Evolutionary conservation across 2,329 filamentous ascomycete genomes (phyloP), one percentile per base, ranked within the genome.

Genomic region (Paracoccidioides lutzii): DNA sequence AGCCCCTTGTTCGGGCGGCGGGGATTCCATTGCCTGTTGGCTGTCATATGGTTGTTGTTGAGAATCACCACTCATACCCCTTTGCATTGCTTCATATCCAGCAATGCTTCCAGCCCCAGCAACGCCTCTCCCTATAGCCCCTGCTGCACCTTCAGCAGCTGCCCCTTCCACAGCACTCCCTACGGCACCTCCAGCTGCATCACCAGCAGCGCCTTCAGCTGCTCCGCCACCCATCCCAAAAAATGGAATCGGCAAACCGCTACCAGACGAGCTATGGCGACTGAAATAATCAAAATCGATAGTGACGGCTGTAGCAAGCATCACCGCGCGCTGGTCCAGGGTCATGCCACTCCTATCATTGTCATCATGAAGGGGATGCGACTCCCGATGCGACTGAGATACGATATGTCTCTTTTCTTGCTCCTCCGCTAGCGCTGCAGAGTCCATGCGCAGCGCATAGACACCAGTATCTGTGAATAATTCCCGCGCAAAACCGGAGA

Each of bases 281-380:
- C 80, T 83, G 69, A 85, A 85, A 67, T 84, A 85, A 64, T 85
- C 82, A 58, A 84, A 84, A 62, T 85, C 82, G 49, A 84, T 76
- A 55, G 75, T 81, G 10, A 84, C 81, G 5, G 82, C 82, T 0
- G 81, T 83, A 8, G 82, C 81, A 7, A 85, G 74, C 81, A 84
- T 84, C 32, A 84, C 76, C 2, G 82, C 82, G 54, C 82, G 75
- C 65, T 84, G 81, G 62, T 84, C 82, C 2, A 85, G 74, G 1
- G 81, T 83, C 81, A 85, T 82, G 3, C 78, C 79, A 1, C 71
- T 70, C 22, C 59, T 53, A 42, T 52, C 49, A 4, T 52, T 44
- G n/a, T 57, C 59, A 7, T 57, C 54, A 43, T 62, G 58, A 2
- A 58, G 46, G 9, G 45, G 52, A 56, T 28, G 58, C 32, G 52